Base-by-base conservation (phyloP, 148 eudicot genomes). In the Vaccinium macrocarpon region DNA sequence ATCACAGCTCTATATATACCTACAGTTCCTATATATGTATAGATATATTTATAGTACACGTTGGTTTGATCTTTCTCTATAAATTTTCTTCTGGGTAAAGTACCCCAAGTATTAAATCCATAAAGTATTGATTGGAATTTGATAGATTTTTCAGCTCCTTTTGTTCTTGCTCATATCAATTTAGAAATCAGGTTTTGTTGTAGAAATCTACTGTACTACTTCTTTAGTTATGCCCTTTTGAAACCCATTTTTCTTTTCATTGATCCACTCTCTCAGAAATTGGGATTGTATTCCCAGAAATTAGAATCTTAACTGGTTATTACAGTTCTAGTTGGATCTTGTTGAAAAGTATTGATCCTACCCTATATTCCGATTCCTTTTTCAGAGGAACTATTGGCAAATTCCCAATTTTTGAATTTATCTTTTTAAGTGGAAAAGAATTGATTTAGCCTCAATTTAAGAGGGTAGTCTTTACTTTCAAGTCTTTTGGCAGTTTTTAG, bases 241-340 rank as follows among this genome's bases (percentile, higher is more conserved):
- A 50, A 71, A 18, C 48, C 55, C 55, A 6, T 80, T 73, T 57
- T 35, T 35, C 53, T 29, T 74, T 57, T 46, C 32, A 23, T 7
- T 66, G 42, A 23, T n/a, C 42, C 8, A 18, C 76, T 56, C 12
- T 79, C 78, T 56, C 16, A 74, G 23, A 64, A 42, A 84, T 68
- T 35, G 76, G 85, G 72, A 25, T 62, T 16, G 52, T 12, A 3
- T 52, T 29, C 11, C 35, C 46, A 42, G 46, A 42, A 42, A 42
- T 42, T 46, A 38, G 83, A 61, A 80, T 84, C 80, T 81, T 74
- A 50, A 71, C 56, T 72, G 72, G n/a, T 38, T 80, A 46, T 10
- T 38, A 32, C 25, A 21, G 42, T 35, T 57, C 27, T 50, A 23
- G 9, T 79, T 72, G 79, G 71, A 57, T 80, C 83, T 46, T 80